Conservation (phyloP, 345 rosid genomes). For the Ricinus communis region DNA sequence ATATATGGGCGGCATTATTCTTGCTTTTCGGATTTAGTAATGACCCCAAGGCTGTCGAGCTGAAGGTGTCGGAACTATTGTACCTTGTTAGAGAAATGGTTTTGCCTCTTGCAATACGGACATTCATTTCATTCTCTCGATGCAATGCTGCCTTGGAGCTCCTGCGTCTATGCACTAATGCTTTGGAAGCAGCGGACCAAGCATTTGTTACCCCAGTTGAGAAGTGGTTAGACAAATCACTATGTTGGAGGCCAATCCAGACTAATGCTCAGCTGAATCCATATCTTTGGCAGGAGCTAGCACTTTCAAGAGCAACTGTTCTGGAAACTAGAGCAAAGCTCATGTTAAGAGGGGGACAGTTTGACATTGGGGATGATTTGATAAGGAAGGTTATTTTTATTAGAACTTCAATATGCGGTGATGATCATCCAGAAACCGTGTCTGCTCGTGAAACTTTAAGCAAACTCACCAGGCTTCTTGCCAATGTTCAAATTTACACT, state of each 20-base stretch:
- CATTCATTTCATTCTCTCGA: constrained; percentile 76
- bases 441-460: constrained; percentile 80
- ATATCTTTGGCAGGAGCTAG: constrained; percentile 88
- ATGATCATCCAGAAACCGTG: constrained; percentile 76
- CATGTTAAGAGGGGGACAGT: constrained; percentile 83
- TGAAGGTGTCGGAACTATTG: constrained; percentile 65
- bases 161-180: constrained; percentile 78
- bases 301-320: constrained; percentile 77
- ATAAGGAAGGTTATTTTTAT: constrained; percentile 87
- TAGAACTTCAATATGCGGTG: constrained; percentile 84
- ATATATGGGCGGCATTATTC: constrained; percentile 85
- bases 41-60: constrained; percentile 61
- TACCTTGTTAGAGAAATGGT: constrained; percentile 57
- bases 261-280: constrained; percentile 89
- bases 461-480: constrained; percentile 77
- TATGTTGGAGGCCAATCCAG: constrained; percentile 86
- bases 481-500: constrained; percentile 65
- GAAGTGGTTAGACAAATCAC: constrained; percentile 79
- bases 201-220: constrained; percentile 81
- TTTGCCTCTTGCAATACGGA: constrained; percentile 70
- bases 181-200: constrained; percentile 83
- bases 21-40: constrained; percentile 69
- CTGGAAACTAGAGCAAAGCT: constrained; percentile 90
- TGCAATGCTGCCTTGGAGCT: constrained; percentile 85
- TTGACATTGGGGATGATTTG: constrained; percentile 80